Conservation (phyloP, 2,329 filamentous ascomycete species). For the Ambrosiella beaveri region DNA sequence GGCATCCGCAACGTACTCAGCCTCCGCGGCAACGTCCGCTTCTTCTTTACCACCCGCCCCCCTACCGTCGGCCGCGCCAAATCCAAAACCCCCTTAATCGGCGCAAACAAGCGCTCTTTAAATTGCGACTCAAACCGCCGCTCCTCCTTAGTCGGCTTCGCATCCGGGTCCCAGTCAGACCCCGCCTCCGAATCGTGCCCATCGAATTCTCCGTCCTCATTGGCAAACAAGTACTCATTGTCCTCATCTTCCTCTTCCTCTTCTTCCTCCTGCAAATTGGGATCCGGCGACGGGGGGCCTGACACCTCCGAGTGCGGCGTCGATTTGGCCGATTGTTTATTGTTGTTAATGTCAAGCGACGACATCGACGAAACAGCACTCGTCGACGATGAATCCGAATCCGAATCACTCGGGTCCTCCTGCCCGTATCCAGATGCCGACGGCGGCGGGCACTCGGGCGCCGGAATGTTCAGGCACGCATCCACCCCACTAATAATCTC, state of each 20-base stretch:
- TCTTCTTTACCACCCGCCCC: not conserved
- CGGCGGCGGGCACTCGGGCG: too few relatives aligned
- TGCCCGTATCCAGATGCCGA: not conserved
- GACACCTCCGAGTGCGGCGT: too few relatives aligned
- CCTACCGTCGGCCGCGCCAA: not conserved
- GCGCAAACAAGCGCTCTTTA: not conserved
- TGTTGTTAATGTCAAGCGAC: not conserved
- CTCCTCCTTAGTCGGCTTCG: not conserved
- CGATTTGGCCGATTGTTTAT: too few relatives aligned
- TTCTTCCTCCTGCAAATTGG: not conserved
- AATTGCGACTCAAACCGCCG: not conserved
- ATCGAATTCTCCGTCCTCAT: not conserved
- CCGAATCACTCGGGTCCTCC: not conserved
- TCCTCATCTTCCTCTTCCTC: not conserved
- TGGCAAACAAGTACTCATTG: not conserved
- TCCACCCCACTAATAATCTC: not conserved
- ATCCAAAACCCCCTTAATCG: not conserved
- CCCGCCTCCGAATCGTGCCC: not conserved
- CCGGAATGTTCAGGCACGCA: not conserved
- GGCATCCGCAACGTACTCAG: not conserved
- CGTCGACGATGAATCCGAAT: not conserved
- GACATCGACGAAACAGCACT: not conserved
- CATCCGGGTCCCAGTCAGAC: conserved; percentile 3
- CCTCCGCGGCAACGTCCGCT: not conserved
- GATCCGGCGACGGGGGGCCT: not conserved